phyloP scores from a whole-genome alignment of 495 filamentous ascomycete genomes.

The Trichoderma parareesei region DNA sequence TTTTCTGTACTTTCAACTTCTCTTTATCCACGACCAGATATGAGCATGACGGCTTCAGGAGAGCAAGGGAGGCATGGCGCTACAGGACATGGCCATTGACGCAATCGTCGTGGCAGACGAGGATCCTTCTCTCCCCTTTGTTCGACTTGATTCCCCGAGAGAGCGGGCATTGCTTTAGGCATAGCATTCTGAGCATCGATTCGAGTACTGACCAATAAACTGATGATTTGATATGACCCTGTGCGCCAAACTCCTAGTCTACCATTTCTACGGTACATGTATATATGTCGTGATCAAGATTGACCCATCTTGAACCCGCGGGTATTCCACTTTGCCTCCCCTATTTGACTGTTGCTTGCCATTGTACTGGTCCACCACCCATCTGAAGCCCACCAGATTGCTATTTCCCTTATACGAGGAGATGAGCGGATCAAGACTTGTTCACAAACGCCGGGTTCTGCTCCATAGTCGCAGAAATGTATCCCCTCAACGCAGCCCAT shows the following conservation, averaged over 20 bases:
- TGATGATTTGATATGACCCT: neutral
- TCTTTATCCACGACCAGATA: neutral
- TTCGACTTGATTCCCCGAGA: neutral
- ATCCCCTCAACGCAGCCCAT: slow-evolving; percentile 61
- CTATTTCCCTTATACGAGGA: too few relatives aligned
- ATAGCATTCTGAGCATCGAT: neutral
- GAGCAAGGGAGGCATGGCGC: neutral
- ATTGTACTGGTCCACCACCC: too few relatives aligned
- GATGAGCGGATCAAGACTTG: slow-evolving; percentile 16
- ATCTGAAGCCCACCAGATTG: neutral
- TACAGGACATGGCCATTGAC: neutral
- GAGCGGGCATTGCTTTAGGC: neutral
- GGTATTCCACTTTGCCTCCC: too few relatives aligned
- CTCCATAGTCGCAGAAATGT: slow-evolving; percentile 67
- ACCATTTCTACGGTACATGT: neutral
- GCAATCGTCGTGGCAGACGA: neutral
- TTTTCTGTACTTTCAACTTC: neutral
- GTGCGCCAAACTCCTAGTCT: neutral
- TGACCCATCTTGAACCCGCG: too few relatives aligned
- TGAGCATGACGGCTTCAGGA: slow-evolving; percentile 7
- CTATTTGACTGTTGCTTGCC: too few relatives aligned
- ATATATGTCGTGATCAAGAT: too few relatives aligned
- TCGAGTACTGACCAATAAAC: slow-evolving; percentile 2
- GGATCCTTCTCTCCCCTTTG: neutral
- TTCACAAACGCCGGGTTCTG: slow-evolving; percentile 54